phyloP scores from a whole-genome alignment of 2,329 filamentous ascomycete genomes.

The Phialophora tarda region DNA sequence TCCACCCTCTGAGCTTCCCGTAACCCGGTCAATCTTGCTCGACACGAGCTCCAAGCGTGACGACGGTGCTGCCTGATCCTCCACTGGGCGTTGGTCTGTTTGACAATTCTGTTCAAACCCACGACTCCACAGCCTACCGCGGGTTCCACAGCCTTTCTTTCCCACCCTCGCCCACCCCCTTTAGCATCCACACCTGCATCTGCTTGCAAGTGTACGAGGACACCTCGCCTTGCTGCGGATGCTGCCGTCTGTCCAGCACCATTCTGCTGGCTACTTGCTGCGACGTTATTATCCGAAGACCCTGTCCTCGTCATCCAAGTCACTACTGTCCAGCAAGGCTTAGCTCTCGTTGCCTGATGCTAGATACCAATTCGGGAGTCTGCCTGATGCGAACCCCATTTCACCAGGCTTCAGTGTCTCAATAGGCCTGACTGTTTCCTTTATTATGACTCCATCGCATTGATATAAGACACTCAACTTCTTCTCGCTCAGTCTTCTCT shows the following conservation, averaged over 20 bases:
- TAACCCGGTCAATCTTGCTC: not conserved
- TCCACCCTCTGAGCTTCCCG: slow-evolving; percentile 18
- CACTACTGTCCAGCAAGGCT: slow-evolving; percentile 22
- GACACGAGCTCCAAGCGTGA: slow-evolving; percentile 5
- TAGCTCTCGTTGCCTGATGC: slow-evolving; percentile 35
- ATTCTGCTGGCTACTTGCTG: slow-evolving; percentile 4
- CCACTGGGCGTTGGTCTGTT: slow-evolving; percentile 14
- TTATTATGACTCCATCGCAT: slow-evolving; percentile 28
- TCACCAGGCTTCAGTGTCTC: slow-evolving; percentile 27
- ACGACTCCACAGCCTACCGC: slow-evolving; percentile 3
- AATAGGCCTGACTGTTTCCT: slow-evolving; percentile 26
- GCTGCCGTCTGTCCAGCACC: slow-evolving; percentile 19
- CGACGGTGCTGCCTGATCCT: slow-evolving; percentile 1
- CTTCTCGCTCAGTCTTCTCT: slow-evolving; percentile 15
- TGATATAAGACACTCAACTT: slow-evolving; percentile 28
- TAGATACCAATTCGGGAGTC: slow-evolving; percentile 27
- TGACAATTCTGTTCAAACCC: slow-evolving; percentile 15
- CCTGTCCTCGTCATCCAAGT: slow-evolving; percentile 29
- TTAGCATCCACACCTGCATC: slow-evolving; percentile 12
- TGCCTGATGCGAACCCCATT: slow-evolving; percentile 30
- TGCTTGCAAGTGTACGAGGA: slow-evolving; percentile 1
- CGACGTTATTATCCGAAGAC: slow-evolving; percentile 21
- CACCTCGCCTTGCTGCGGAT: slow-evolving; percentile 24
- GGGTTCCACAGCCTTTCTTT: slow-evolving; percentile 22
- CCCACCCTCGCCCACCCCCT: slow-evolving; percentile 7